A percentile compares a stretch with the other conserved stretches of the same genome.
These are phyloP conservation scores for Aureobasidium namibiae DNA, from an alignment of 2,329 filamentous ascomycete genomes.

Conservation along the genomic window DNA sequence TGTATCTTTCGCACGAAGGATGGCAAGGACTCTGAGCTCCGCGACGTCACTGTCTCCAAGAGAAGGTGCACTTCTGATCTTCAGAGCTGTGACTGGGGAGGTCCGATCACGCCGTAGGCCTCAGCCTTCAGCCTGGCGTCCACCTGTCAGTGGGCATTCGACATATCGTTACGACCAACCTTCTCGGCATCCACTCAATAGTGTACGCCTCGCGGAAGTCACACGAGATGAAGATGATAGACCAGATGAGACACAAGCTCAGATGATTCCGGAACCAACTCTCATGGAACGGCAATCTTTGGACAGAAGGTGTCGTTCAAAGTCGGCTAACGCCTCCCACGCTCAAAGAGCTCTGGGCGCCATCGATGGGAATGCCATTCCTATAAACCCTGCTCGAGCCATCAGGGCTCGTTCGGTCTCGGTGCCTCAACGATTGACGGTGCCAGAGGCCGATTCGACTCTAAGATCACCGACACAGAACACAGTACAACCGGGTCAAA, in stretches of 20 bases:
- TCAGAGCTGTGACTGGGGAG: background rate
- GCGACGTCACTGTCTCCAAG: background rate
- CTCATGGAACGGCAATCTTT: background rate
- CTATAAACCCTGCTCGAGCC: conserved; percentile 18
- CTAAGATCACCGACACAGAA: background rate
- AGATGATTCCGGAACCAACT: background rate
- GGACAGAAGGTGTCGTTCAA: background rate
- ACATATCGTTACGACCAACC: conserved; percentile 18
- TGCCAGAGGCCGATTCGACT: background rate
- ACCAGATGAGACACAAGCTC: background rate
- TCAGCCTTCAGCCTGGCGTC: conserved; percentile 19
- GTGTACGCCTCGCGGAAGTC: conserved; percentile 10
- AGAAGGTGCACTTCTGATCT: background rate
- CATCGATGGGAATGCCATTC: conserved; percentile 18
- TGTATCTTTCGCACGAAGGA: background rate
- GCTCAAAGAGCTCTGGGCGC: conserved; percentile 18
- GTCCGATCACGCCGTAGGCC: background rate
- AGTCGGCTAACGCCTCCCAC: conserved; percentile 13
- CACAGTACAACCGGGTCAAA: background rate
- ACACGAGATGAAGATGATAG: background rate
- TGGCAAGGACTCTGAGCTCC: background rate
- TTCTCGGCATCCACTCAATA: conserved; percentile 21
- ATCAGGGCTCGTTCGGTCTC: conserved; percentile 16
- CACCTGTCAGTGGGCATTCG: conserved; percentile 25
- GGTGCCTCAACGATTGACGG: conserved; percentile 3